Percentiles rank a stretch among this genome's conserved stretches.
These are phyloP conservation scores for Lactifluus piperatus DNA, from an alignment of 768 basidiomycete genomes.

Conservation along the genomic window DNA sequence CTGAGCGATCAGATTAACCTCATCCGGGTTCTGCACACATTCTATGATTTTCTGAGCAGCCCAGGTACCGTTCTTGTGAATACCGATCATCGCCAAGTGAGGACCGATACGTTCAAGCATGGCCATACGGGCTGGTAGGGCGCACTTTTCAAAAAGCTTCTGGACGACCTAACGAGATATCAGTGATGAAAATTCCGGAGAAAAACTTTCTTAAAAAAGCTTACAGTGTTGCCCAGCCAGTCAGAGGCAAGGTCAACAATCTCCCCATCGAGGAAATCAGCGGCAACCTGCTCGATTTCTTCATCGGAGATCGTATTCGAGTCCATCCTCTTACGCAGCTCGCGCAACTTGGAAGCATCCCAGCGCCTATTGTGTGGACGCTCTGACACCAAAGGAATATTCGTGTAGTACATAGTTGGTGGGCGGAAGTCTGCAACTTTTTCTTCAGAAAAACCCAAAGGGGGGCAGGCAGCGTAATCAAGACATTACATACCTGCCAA, in stretches of 20 bases:
- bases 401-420: constrained; percentile 93
- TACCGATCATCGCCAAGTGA: constrained; percentile 93
- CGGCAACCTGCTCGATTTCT: constrained; percentile 85
- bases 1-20: constrained; percentile 74
- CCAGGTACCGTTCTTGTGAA: constrained; percentile 99
- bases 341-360: constrained; percentile 90
- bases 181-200: background rate
- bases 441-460: background rate
- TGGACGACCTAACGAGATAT: constrained; percentile 68
- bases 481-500: constrained; percentile 58
- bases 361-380: constrained; percentile 78
- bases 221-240: constrained; percentile 94
- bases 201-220: constrained; percentile 19
- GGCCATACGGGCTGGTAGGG: constrained; percentile 62
- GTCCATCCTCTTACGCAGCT: constrained; percentile 90
- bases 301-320: constrained; percentile 75
- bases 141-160: constrained; percentile 91
- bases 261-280: constrained; percentile 88
- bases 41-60: constrained; percentile 99
- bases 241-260: constrained; percentile 93
- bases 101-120: constrained; percentile 94
- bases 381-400: constrained; percentile 86
- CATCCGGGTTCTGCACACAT: constrained; percentile 81
- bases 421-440: constrained; percentile 68
- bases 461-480: background rate